A percentile compares a stretch with the other conserved stretches of the same genome.
phyloP scores from a whole-genome alignment of 306 rosid genomes.

The Morella rubra region DNA sequence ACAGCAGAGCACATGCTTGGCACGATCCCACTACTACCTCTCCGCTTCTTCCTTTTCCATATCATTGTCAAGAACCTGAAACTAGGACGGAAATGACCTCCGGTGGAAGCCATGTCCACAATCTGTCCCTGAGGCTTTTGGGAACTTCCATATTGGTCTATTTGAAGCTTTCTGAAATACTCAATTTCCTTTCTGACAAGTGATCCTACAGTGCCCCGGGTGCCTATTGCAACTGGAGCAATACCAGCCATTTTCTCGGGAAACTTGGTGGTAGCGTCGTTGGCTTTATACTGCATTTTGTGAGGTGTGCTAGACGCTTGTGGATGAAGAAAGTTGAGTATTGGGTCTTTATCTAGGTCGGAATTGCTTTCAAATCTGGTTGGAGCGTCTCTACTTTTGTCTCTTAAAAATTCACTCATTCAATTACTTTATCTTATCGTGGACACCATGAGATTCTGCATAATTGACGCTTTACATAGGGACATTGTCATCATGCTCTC shows the following conservation, averaged over 20 bases:
- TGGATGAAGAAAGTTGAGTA: constrained; percentile 46
- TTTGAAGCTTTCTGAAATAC: constrained; percentile 65
- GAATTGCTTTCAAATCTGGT: constrained; percentile 41
- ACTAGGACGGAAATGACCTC: constrained; percentile 38
- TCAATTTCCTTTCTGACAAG: constrained; percentile 75
- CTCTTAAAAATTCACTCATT: constrained; percentile 25
- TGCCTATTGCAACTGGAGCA: constrained; percentile 71
- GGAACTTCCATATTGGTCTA: constrained; percentile 41
- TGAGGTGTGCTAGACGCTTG: constrained; percentile 36
- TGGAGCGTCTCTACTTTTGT: constrained; percentile 35
- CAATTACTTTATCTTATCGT: constrained; percentile 36
- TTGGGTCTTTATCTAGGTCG: constrained; percentile 23
- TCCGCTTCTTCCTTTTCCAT: constrained; percentile 67
- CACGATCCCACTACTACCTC: constrained; percentile 34
- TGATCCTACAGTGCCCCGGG: constrained; percentile 81
- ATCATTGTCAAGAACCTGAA: constrained; percentile 56
- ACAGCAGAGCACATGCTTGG: constrained; percentile 51
- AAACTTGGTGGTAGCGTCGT: constrained; percentile 31
- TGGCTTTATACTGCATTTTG: constrained; percentile 44
- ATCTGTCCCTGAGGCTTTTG: constrained; percentile 37
- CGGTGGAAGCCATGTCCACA: constrained; percentile 36
- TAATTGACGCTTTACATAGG: constrained; percentile 42
- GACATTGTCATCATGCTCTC: constrained; percentile 31
- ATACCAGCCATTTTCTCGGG: constrained; percentile 53
- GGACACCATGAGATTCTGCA: constrained; percentile 47